Percentiles rank a stretch among this genome's conserved stretches.
These are phyloP conservation scores for Rhizoctonia solani DNA, from an alignment of 1,284 basidiomycete genomes.

Conservation along the genomic window DNA sequence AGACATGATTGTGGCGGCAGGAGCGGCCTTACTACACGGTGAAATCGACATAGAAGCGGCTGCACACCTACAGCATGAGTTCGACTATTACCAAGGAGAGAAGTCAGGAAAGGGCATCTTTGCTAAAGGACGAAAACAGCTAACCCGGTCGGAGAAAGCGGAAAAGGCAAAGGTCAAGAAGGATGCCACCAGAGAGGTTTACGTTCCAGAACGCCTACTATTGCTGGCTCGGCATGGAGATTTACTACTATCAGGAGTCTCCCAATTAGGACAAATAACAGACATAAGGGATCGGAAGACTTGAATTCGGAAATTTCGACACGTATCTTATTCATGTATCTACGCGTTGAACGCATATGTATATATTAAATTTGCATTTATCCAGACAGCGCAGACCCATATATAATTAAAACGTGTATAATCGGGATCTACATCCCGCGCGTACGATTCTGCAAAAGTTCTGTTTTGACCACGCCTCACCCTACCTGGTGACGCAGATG, in stretches of 20 bases:
- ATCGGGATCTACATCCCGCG: too few species aligned
- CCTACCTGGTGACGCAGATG: too few species aligned
- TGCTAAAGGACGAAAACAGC: neutral
- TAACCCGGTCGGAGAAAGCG: conserved; percentile 4
- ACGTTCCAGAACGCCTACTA: conserved; percentile 1
- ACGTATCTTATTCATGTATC: neutral
- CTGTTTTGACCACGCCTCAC: too few species aligned
- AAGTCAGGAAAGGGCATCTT: neutral
- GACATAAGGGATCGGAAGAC: too few species aligned
- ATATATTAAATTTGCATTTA: too few species aligned
- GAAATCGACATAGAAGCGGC: conserved; percentile 3
- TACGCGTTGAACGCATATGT: too few species aligned
- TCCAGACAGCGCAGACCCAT: too few species aligned
- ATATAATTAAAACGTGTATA: too few species aligned
- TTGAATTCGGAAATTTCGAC: too few species aligned
- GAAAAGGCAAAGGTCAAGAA: neutral
- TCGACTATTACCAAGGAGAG: conserved; percentile 15
- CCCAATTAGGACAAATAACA: too few species aligned
- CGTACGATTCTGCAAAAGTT: too few species aligned
- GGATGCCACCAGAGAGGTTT: neutral
- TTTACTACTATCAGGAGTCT: too few species aligned
- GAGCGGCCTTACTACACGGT: neutral
- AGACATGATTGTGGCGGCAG: conserved; percentile 3
- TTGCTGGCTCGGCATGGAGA: neutral
- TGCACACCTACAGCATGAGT: neutral